These are phyloP conservation scores for Lepidium africanum DNA, from an alignment of 345 rosid genomes.

Conservation along the genomic window DNA sequence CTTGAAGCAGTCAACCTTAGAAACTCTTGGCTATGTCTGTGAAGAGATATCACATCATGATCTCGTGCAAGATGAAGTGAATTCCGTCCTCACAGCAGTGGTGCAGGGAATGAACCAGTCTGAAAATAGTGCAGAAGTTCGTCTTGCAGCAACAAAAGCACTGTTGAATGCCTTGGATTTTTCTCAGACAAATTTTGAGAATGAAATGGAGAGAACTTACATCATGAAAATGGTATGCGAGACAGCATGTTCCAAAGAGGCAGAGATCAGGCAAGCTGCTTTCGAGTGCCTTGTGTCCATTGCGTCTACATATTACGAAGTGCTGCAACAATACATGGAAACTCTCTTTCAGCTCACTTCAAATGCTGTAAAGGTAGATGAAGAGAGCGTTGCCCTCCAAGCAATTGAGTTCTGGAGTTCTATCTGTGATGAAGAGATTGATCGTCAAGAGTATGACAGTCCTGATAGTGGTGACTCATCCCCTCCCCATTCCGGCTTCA, in stretches of 20 bases:
- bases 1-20: slow-evolving; percentile 83
- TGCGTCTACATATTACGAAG: slow-evolving; percentile 77
- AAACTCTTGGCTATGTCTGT: slow-evolving; percentile 86
- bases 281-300: slow-evolving; percentile 97
- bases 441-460: slow-evolving; percentile 70
- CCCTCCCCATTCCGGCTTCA: slow-evolving; percentile 57
- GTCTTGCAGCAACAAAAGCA: slow-evolving; percentile 83
- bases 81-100: slow-evolving; percentile 85
- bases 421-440: slow-evolving; percentile 96
- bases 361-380: slow-evolving; percentile 78
- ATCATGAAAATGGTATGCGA: slow-evolving; percentile 95
- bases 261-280: slow-evolving; percentile 80
- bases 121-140: slow-evolving; percentile 64
- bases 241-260: slow-evolving; percentile 75
- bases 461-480: slow-evolving; percentile 58
- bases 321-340: slow-evolving; percentile 83
- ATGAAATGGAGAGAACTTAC: slow-evolving; percentile 86
- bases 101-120: slow-evolving; percentile 94
- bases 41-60: slow-evolving; percentile 86
- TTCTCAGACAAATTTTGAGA: slow-evolving; percentile 89
- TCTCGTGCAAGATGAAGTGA: slow-evolving; percentile 87
- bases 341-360: slow-evolving; percentile 82
- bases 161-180: slow-evolving; percentile 79
- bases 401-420: slow-evolving; percentile 98
- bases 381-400: slow-evolving; percentile 88